Conservation (phyloP, 139 green algal species). For the Tetradesmus lagerheimii region DNA sequence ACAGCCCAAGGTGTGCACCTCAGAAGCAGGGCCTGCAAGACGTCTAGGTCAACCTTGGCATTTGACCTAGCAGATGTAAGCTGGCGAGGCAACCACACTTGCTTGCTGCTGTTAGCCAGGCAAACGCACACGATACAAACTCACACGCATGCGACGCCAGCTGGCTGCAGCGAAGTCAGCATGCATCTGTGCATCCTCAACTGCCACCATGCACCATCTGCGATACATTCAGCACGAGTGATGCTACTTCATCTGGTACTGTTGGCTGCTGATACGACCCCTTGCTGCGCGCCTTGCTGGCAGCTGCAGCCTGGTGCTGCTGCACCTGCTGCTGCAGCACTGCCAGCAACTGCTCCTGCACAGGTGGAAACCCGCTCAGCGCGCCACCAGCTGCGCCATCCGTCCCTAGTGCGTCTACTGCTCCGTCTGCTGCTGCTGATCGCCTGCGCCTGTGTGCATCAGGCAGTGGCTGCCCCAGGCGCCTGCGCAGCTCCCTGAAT, state of each 20-base stretch:
- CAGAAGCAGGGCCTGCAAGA: no score
- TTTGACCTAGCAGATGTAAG: no score
- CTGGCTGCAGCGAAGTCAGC: no score
- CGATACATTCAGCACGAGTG: conserved; percentile 23
- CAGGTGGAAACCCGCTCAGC: neutral
- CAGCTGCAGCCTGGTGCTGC: neutral
- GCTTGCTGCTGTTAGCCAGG: neutral
- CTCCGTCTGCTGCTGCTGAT: conserved; percentile 5
- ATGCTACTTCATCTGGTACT: conserved; percentile 42
- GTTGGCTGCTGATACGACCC: neutral
- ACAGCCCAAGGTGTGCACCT: no score
- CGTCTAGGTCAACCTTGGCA: no score
- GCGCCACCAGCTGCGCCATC: neutral
- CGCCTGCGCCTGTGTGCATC: neutral
- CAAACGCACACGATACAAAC: no score
- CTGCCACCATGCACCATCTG: neutral
- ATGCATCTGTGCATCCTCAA: neutral
- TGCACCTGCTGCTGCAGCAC: conserved; percentile 1
- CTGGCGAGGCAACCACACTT: no score
- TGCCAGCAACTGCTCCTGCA: neutral
- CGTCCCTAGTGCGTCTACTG: neutral
- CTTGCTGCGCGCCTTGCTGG: neutral
- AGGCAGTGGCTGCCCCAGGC: conserved; percentile 46
- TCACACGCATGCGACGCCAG: no score
- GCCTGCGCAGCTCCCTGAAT: conserved; percentile 45